Base-by-base conservation (phyloP, 2,329 filamentous ascomycete species). In the Shiraia sp. region DNA sequence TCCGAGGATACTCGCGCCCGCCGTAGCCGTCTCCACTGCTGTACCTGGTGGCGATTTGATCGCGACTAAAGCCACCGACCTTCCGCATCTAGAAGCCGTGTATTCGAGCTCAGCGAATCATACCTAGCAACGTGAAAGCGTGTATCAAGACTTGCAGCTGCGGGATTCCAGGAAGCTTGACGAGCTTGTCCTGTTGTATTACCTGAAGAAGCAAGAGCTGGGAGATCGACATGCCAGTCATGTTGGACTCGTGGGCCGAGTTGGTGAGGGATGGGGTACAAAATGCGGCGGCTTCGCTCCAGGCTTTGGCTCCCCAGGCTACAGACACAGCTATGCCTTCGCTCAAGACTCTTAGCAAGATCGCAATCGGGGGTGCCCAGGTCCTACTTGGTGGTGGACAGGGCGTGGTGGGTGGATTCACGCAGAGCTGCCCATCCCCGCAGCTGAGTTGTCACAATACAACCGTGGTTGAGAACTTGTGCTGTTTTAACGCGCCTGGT, bases 401-500 rank as follows among this genome's bases (percentile, higher is more conserved):
- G 35, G 40, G 26, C 3, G 66, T 66, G 9, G 50, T 61, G 55
- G 65, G 30, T 47, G 55, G 13, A 38, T 63, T 29, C 32, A 49
- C 44, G 45, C 59, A 27, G 26, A 46, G 26, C 6, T 71, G 68
- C 42, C 50, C 66, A 9, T 68, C 71, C 47, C 67, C 69, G 6
- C 73, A 76, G 47, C 61, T 85, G 37, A 86, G 82, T 55, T 89
- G 86, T 60, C 79, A 83, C 42, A 84, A 84, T 59, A 79, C 77
- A 5, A 81, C 81, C 3, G 68, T 70, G 6, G 77, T 80, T n/a
- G 65, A 75, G 36, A 76, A 90, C 58, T 79, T 83, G 6, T 90
- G 87, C 72, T 90, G 87, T 70, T 87, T 89, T 72, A 87, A 87
- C 59, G 76, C 80, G 15, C 86, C 86, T 0, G 82, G 85, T 3